These are phyloP conservation scores for Vanrija sp. DNA, from an alignment of 1,284 basidiomycete genomes.

Conservation along the genomic window DNA sequence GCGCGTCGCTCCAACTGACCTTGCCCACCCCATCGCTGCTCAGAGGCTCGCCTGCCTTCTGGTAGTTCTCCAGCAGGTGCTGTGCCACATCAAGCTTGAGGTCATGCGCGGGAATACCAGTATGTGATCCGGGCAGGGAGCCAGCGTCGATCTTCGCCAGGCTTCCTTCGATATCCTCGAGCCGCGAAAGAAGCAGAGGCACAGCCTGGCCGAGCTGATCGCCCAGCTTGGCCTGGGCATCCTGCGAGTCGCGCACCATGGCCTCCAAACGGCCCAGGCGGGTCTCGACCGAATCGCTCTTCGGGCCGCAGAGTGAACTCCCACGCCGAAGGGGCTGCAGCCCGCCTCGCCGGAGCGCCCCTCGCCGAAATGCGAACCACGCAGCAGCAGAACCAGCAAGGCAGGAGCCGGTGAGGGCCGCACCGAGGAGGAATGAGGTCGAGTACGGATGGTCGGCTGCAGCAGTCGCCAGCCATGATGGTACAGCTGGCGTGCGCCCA, in stretches of 20 bases:
- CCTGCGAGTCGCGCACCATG: background rate
- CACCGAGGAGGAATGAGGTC: slow-evolving; percentile 16
- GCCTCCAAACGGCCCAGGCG: background rate
- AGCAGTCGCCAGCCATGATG: background rate
- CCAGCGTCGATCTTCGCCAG: no score
- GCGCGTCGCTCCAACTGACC: no score
- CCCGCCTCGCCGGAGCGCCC: no score
- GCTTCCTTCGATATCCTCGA: background rate
- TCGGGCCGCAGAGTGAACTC: no score
- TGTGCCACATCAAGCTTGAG: no score
- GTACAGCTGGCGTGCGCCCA: background rate
- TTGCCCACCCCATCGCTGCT: no score
- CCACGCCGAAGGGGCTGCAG: no score
- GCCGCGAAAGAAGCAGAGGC: background rate
- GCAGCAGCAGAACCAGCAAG: slow-evolving; percentile 2
- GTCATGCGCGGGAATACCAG: no score
- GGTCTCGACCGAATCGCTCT: background rate
- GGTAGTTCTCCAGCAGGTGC: no score
- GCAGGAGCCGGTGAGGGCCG: slow-evolving; percentile 4
- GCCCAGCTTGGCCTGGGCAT: background rate
- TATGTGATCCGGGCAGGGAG: no score
- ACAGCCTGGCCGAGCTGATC: slow-evolving; percentile 1
- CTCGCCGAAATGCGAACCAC: background rate
- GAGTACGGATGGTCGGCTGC: slow-evolving; percentile 14
- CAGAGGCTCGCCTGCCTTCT: no score